Evolutionary conservation across 495 filamentous ascomycete genomes (phyloP).

Genomic region (Daldinia vernicosa): DNA sequence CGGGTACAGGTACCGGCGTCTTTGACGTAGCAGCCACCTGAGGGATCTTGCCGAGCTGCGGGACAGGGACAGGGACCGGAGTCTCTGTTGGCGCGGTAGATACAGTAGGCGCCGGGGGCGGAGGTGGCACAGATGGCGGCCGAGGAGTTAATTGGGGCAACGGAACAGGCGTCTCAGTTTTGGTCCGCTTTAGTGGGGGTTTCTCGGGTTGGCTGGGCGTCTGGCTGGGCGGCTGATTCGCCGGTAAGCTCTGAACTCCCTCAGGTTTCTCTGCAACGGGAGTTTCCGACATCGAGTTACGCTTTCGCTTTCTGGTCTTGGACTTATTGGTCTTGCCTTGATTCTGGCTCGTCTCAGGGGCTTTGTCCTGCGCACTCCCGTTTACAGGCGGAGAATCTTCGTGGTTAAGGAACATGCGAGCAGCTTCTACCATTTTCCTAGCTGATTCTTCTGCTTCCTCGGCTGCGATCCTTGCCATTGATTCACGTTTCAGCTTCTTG

Average conservation of each 20-base stretch:
- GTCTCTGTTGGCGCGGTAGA: constrained; percentile 52
- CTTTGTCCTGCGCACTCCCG: constrained; percentile 40
- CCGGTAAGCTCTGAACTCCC: constrained; percentile 35
- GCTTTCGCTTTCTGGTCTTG: constrained; percentile 62
- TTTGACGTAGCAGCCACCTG: constrained; percentile 56
- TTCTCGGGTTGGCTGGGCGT: constrained; percentile 40
- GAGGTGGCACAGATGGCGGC: constrained; percentile 45
- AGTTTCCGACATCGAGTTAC: constrained; percentile 57
- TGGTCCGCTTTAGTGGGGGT: constrained; percentile 63
- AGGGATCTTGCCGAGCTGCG: constrained; percentile 57
- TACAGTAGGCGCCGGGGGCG: constrained; percentile 7
- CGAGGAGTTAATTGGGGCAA: constrained; percentile 52
- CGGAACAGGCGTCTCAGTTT: constrained; percentile 64
- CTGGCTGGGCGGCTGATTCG: constrained; percentile 16
- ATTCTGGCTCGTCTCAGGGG: constrained; percentile 32
- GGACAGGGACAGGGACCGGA: constrained; percentile 62
- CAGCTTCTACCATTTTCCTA: constrained; percentile 62
- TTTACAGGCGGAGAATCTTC: constrained; percentile 44
- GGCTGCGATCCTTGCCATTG: constrained; percentile 71
- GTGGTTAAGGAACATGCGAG: constrained; percentile 59
- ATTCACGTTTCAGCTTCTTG: constrained; percentile 87
- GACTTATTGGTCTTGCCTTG: constrained; percentile 43
- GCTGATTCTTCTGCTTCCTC: constrained; percentile 72
- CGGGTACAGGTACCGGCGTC: constrained; percentile 54
- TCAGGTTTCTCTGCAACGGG: constrained; percentile 55